Percentiles rank a stretch among this genome's conserved stretches.
Conservation (phyloP, 345 rosid genomes). For the Populus davidiana region DNA sequence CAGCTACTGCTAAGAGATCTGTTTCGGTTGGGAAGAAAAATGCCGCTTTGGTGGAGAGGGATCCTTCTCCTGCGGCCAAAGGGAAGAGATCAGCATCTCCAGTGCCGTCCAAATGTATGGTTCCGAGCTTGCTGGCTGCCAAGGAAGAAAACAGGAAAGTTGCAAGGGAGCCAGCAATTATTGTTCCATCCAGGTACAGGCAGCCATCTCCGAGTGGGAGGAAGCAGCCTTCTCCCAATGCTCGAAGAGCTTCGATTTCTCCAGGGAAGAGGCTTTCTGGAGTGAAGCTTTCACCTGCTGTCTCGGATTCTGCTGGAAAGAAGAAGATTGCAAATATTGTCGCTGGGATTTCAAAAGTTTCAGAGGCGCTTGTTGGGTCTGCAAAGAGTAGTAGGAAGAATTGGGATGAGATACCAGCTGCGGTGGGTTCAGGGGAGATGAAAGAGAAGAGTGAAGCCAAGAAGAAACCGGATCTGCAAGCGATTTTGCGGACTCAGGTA, state of each 20-base stretch:
- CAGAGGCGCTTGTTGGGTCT: constrained; percentile 59
- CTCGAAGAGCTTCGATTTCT: constrained; percentile 69
- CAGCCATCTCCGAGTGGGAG: constrained; percentile 84
- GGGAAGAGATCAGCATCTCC: constrained; percentile 92
- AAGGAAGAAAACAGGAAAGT: constrained; percentile 70
- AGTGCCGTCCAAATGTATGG: constrained; percentile 80
- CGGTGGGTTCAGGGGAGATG: constrained; percentile 33
- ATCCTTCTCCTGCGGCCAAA: constrained; percentile 67
- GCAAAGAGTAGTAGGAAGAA: constrained; percentile 50
- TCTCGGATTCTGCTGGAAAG: constrained; percentile 67
- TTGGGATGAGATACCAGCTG: constrained; percentile 58
- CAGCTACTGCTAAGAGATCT: constrained; percentile 62
- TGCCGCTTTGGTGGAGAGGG: constrained; percentile 45
- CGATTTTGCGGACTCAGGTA: constrained; percentile 91
- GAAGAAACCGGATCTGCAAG: constrained; percentile 55
- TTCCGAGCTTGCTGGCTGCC: constrained; percentile 75
- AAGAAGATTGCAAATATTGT: constrained; percentile 68
- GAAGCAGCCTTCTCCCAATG: constrained; percentile 68
- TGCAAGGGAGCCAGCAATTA: constrained; percentile 71
- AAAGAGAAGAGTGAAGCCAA: constrained; percentile 47
- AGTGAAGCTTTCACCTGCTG: constrained; percentile 63
- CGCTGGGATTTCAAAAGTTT: constrained; percentile 67
- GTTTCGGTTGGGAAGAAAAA: constrained; percentile 50
- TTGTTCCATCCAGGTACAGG: constrained; percentile 87
- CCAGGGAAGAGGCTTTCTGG: constrained; percentile 80